These are phyloP conservation scores for Bipolaris gigantea DNA, from an alignment of 2,329 filamentous ascomycete genomes.

Conservation along the genomic window DNA sequence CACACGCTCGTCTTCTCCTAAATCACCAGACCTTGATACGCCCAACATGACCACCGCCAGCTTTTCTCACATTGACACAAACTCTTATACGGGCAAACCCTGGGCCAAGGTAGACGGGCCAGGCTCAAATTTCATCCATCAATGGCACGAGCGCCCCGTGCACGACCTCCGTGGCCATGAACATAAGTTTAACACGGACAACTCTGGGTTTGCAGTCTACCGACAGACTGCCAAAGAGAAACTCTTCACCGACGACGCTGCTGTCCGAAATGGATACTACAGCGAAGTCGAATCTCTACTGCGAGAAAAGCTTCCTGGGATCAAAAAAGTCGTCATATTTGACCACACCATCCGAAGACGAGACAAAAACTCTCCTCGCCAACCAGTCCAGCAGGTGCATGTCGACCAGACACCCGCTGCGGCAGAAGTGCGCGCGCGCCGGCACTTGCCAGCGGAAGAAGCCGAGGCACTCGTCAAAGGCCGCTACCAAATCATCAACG, in stretches of 20 bases:
- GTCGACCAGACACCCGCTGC: slow-evolving; percentile 71
- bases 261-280: slow-evolving; percentile 63
- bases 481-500: slow-evolving; percentile 69
- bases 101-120: slow-evolving; percentile 68
- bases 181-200: slow-evolving; percentile 58
- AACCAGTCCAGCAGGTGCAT: slow-evolving; percentile 70
- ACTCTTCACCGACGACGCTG: slow-evolving; percentile 58
- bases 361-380: slow-evolving; percentile 58
- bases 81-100: slow-evolving; percentile 56
- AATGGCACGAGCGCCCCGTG: slow-evolving; percentile 53
- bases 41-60: slow-evolving; percentile 59
- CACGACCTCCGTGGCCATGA: slow-evolving; percentile 58
- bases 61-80: slow-evolving; percentile 64
- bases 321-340: slow-evolving; percentile 68
- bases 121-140: slow-evolving; percentile 56
- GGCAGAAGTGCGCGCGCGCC: slow-evolving; percentile 62
- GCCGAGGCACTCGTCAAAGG: slow-evolving; percentile 59
- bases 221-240: slow-evolving; percentile 57
- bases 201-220: slow-evolving; percentile 61
- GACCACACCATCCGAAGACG: slow-evolving; percentile 70
- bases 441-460: slow-evolving; percentile 60
- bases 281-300: slow-evolving; percentile 62
- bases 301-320: slow-evolving; percentile 55
- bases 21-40: neutral
- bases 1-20: neutral